Base-by-base conservation (phyloP, 441 rosid species). In the Pelargonium citronellum region DNA sequence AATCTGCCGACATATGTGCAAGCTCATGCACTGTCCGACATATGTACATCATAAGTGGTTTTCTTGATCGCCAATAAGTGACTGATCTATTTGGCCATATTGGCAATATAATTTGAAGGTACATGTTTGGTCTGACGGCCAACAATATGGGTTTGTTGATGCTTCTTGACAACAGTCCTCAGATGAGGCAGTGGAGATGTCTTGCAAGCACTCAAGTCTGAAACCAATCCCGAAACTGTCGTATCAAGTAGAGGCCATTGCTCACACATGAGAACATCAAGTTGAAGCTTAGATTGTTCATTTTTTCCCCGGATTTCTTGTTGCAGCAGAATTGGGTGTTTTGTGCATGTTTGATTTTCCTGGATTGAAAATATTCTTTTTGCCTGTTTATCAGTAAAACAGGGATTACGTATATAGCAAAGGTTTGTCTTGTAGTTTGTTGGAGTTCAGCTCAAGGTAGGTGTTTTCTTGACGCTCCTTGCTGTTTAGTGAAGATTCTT, bases 111-210 rank as follows among this genome's bases (percentile, higher is more conserved):
- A 51, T 73, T 73, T 71, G 74, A 85, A 95, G 98, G 85, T 87
- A 85, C 74, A 67, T 79, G 81, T 85, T 71, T 71, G 93, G 87
- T 46, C 70, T 87, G 61, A 81, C 90, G 66, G 78, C 89, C 63
- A 83, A 74, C 82, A 86, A 83, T 68, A 79, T 69, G 22, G 99
- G 99, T 67, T 82, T 95, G 86, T 82, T 85, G 67, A 77, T 92
- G 86, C 87, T 92, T 55, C 75, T 95, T 61, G 97, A 95, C 71
- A 90, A 82, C 83, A 82, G 84, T 60, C 89, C 96, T 34, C 82
- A 78, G 34, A 74, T 77, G 75, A 84, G 87, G 84, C 96, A 80
- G 69, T 84, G 89, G 95, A 87, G 94, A 85, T 95, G 94, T 76
- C 89, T 95, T 37, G 69, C 87, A 67, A 95, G 93, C 61, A 83